Conservation (phyloP, 768 basidiomycete genomes). For the Termitomyces sp. region DNA sequence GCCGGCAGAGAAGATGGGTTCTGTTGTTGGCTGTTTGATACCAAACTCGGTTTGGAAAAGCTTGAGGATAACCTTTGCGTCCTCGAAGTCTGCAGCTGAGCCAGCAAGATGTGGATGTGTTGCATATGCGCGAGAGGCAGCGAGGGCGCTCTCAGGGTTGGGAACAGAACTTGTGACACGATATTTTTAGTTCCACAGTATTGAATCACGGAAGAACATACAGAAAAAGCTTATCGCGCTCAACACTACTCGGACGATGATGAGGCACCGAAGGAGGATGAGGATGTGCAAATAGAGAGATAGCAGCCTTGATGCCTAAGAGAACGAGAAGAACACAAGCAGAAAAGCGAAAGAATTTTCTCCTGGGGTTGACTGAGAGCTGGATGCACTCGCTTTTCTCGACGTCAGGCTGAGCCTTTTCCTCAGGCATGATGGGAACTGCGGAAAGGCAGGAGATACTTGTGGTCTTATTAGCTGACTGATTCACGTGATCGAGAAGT, state of each 20-base stretch:
- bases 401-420: constrained; percentile 5
- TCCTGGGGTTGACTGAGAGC: constrained; percentile 3
- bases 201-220: constrained; percentile 5
- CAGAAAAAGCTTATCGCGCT: constrained; percentile 18
- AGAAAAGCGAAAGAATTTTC: constrained; percentile 7
- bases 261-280: neutral
- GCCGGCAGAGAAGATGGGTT: constrained; percentile 71
- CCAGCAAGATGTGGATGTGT: constrained; percentile 73
- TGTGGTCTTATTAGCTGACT: neutral
- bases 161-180: constrained; percentile 43
- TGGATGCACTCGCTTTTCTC: constrained; percentile 10
- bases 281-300: neutral
- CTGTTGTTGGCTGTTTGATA: constrained; percentile 32
- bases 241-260: constrained; percentile 4
- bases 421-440: constrained; percentile 11
- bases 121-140: constrained; percentile 52
- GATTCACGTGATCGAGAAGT: constrained; percentile 3
- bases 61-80: constrained; percentile 62
- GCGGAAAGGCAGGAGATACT: neutral
- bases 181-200: neutral
- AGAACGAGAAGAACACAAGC: constrained; percentile 6
- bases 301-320: constrained; percentile 4
- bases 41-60: constrained; percentile 65
- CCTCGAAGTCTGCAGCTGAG: constrained; percentile 49
- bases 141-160: constrained; percentile 48